Base-by-base conservation (phyloP, 1,139 yeast species). In the Candida dubliniensis region DNA sequence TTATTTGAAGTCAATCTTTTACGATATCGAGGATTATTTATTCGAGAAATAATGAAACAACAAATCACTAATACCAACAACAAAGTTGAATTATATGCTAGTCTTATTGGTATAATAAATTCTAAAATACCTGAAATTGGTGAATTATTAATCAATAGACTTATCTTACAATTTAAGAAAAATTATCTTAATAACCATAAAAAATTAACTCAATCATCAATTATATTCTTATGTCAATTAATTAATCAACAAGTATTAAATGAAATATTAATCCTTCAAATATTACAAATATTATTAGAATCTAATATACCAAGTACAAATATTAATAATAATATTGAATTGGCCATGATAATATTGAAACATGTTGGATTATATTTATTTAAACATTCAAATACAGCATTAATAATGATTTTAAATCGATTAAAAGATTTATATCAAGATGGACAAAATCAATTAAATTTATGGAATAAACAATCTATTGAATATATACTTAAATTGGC, bases 81-180 rank as follows among this genome's bases (percentile, higher is more conserved):
- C 23, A 69, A 67, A 49, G 73, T 85, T 0, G 66, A 78, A 1
- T 70, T 78, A 1, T 81, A 78, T 57, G 82, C 91, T 0, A 67
- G 86, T 0, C 56, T 89, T 35, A 72, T 78, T 0, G 74, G 84
- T 5, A 71, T 85, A 1, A 47, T 89, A 14, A 86, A 87, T 60
- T 75, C 85, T 7, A 82, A 84, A 54, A 59, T 87, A 5, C 95
- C 95, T 0, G 77, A 77, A 35, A 66, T 89, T 23, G 96, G 96
- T 1, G 76, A 76, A 46, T 59, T 85, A 4, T 51, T 87, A 31
- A 61, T 74, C 0, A 60, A 72, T 7, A 68, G 96, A 50, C 63
- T 84, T 27, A 66, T 86, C 1, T 57, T 84, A 3, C 82, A 76
- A 47, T 87, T 87, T 61, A 73, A 85, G 40, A 72, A 76, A 51